Evolutionary conservation across 164 flowering plant species (phyloP), one percentile per base, ranked within the genome.

Genomic region (Umbellularia californica): DNA sequence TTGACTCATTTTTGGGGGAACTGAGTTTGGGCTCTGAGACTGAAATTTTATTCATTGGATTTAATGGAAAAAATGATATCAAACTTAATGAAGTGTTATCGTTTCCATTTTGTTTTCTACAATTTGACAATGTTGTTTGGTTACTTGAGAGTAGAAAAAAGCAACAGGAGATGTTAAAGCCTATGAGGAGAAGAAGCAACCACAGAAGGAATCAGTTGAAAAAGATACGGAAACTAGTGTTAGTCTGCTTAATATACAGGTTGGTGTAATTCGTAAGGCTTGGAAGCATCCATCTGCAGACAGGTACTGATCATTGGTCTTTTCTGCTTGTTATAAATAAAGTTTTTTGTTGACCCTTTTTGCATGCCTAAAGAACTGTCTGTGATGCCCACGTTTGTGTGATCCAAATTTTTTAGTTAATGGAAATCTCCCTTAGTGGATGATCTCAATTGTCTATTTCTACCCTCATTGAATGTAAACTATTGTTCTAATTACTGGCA

Each of bases 271-370:
- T 82, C 91, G 87, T 76, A 95, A 92, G 85, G 98, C 97, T 58
- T 92, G 92, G 90, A 93, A 93, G 82, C 99, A 95, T 85, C 99
- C 99, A 69, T 89, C 98, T 77, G 99, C 99, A 65, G 99, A 95
- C 80, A 95, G 99, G 99, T 95, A 79, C 71, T n/a, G 74, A 10
- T 71, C 12, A n/a, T 17, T 15, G 23, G 13, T 35, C 3, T 15
- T 47, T 63, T 50, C 23, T 76, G 12, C 25, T 55, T 20, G 20
- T 15, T 15, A 55, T 13, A 19, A 64, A 64, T 22, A 64, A 5
- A 64, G 60, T 55, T 15, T 55, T 55, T n/a, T 11, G 17, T 14
- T 55, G 60, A 55, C n/a, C 60, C 60, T 55, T 55, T 0, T 12
- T 55, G 17, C 60, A 55, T 15, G 60, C n/a, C 12, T 55, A 55